Conservation (phyloP, 1,139 yeast species). For the Zygosaccharomyces sapae region DNA sequence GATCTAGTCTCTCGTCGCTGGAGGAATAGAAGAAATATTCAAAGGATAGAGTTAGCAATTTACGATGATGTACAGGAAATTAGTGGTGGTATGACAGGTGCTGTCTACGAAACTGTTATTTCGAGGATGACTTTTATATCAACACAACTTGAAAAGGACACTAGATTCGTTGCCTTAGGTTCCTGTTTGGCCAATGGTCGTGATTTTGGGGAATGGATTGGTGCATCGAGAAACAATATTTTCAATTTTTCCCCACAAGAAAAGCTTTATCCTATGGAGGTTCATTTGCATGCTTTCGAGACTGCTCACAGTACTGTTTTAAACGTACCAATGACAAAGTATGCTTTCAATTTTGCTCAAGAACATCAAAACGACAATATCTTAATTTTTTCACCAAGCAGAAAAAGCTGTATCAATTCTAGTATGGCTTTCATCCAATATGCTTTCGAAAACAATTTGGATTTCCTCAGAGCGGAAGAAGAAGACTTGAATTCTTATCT, state of each 20-base stretch:
- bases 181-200: constrained; percentile 68
- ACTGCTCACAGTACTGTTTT: constrained; percentile 48
- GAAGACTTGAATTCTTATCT: constrained; percentile 45
- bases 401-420: constrained; percentile 53
- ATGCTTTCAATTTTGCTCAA: constrained; percentile 40
- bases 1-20: constrained; percentile 72
- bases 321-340: constrained; percentile 48
- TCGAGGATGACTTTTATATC: constrained; percentile 69
- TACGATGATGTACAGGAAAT: constrained; percentile 74
- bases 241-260: constrained; percentile 69
- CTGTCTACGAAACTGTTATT: constrained; percentile 62
- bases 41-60: constrained; percentile 61
- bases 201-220: constrained; percentile 86
- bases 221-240: constrained; percentile 52
- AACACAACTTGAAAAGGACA: constrained; percentile 50
- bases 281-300: constrained; percentile 53
- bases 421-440: constrained; percentile 44
- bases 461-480: constrained; percentile 38
- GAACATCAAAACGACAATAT: constrained; percentile 4
- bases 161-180: constrained; percentile 65
- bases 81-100: constrained; percentile 55
- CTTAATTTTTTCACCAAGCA: constrained; percentile 54
- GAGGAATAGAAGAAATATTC: constrained; percentile 71
- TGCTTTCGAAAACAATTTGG: constrained; percentile 37
- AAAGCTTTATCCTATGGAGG: constrained; percentile 52